Conservation (phyloP, 2,329 filamentous ascomycete species). For the Pseudopyrenochaeta lycopersici region DNA sequence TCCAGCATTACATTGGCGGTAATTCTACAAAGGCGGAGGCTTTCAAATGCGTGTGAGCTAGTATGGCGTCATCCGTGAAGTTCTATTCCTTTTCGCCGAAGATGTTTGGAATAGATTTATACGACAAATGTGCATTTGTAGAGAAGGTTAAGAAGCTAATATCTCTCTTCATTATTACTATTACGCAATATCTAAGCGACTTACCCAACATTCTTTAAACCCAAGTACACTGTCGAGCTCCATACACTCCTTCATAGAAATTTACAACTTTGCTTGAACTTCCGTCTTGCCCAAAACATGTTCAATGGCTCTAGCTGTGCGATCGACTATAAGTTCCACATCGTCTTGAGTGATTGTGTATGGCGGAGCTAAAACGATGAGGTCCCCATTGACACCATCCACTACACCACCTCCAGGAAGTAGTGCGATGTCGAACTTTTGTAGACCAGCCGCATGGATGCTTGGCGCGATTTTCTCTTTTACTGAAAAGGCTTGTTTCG, state of each 20-base stretch:
- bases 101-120: too few relatives aligned
- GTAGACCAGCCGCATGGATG: conserved; percentile 43
- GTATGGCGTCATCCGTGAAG: too few relatives aligned
- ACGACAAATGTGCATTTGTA: too few relatives aligned
- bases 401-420: conserved; percentile 70
- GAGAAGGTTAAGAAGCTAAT: too few relatives aligned
- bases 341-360: conserved; percentile 69
- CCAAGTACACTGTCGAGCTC: too few relatives aligned
- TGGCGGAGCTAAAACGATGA: conserved; percentile 73
- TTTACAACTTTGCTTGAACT: background rate
- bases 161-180: too few relatives aligned
- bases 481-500: conserved; percentile 62
- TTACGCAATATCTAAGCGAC: too few relatives aligned
- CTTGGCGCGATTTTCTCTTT: conserved; percentile 31
- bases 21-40: background rate
- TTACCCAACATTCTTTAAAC: too few relatives aligned
- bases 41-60: background rate
- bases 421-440: conserved; percentile 62
- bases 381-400: conserved; percentile 68
- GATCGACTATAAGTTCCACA: conserved; percentile 63
- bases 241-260: too few relatives aligned
- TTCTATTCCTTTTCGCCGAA: too few relatives aligned
- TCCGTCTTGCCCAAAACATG: conserved; percentile 49
- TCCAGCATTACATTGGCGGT: conserved; percentile 1
- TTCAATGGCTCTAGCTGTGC: conserved; percentile 59